A percentile compares a stretch with the other conserved stretches of the same genome.
phyloP scores from a whole-genome alignment of 768 basidiomycete species.

The Rhodocollybia butyracea region DNA sequence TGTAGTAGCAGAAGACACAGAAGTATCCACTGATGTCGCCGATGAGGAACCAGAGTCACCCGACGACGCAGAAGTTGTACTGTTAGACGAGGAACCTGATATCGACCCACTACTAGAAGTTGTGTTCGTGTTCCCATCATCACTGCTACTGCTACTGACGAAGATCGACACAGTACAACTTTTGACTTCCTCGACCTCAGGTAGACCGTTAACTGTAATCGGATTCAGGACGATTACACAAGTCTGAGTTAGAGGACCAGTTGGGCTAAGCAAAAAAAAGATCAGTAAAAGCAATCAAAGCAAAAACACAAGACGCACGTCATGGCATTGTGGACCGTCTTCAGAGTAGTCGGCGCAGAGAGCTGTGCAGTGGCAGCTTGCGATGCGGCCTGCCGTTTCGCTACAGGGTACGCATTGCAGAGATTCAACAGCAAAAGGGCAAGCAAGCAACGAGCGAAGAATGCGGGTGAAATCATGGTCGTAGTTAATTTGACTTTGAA shows the following conservation, averaged over 20 bases:
- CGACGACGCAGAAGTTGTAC: constrained; percentile 61
- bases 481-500: constrained; percentile 10
- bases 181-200: constrained; percentile 48
- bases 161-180: constrained; percentile 44
- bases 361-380: constrained; percentile 11
- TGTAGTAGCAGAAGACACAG: constrained; percentile 10
- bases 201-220: constrained; percentile 47
- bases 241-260: constrained; percentile 53
- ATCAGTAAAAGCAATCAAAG: constrained; percentile 7
- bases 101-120: constrained; percentile 7
- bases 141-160: constrained; percentile 1
- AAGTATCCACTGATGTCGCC: constrained; percentile 31
- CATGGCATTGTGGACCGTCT: constrained; percentile 39
- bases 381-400: constrained; percentile 27
- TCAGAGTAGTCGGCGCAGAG: constrained; percentile 31
- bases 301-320: constrained; percentile 36
- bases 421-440: constrained; percentile 28
- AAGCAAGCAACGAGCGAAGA: constrained; percentile 37
- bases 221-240: constrained; percentile 59
- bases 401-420: constrained; percentile 35
- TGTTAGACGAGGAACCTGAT: constrained; percentile 10
- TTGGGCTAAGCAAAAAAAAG: constrained; percentile 32
- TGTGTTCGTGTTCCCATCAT: no score
- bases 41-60: constrained; percentile 50
- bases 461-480: constrained; percentile 37